Evolutionary conservation across 495 filamentous ascomycete species (phyloP), one percentile per base, ranked within the genome.

Genomic region (Clohesyomyces aquaticus): DNA sequence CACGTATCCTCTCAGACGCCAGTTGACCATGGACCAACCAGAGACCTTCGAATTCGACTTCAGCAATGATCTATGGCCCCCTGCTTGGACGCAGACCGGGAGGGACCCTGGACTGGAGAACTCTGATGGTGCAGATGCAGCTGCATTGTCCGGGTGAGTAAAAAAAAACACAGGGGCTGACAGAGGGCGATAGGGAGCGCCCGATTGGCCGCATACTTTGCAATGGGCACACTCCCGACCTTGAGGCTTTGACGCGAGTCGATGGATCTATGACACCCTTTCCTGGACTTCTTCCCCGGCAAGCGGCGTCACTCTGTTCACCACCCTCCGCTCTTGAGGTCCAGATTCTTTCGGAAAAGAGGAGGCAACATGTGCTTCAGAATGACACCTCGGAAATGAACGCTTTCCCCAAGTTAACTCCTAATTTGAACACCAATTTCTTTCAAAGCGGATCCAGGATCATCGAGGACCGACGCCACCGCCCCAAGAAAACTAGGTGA

Each of bases 81-180:
- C n/a, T n/a, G n/a, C n/a, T n/a, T n/a, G n/a, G n/a, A n/a, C n/a
- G n/a, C 53, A 48, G 35, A 29, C 50, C 29, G n/a, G 42, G 54
- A 19, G 45, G 26, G 18, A 57, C 28, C 51, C 51, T 4, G 19
- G 38, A 10, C 3, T 9, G 55, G 43, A 29, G 6, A 25, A 49
- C 25, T 2, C 38, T 19, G 8, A 4, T 1, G 27, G 11, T 18
- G 1, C 21, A 25, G 4, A 19, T 16, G 52, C 43, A 43, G 29
- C 45, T 41, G n/a, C 28, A 14, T 51, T 26, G 45, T 10, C 18
- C 50, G 49, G 58, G 64, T 67, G 54, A 67, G 64, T 62, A 62
- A 67, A 67, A 66, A 66, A 67, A 67, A 67, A 67, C 58, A 62
- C 58, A 67, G 64, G 64, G 64, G 64, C 64, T 67, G 51, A 67